Base-by-base conservation (phyloP, 2,329 filamentous ascomycete species). In the Diaporthe vexans region DNA sequence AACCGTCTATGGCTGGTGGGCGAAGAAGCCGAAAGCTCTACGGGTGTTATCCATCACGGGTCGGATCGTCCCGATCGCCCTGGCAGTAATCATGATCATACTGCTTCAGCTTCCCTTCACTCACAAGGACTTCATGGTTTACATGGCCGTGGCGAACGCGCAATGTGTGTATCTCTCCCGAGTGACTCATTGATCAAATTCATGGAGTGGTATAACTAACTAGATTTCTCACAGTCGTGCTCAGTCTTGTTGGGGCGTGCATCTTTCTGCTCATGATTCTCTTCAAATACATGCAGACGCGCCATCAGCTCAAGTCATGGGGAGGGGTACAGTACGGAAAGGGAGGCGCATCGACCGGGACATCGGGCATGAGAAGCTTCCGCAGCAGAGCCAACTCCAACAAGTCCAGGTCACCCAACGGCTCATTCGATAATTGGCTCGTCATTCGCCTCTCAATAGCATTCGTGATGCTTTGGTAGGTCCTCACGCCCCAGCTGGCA, bases 221-320 rank as follows among this genome's bases (percentile, higher is more conserved):
- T 17, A 21, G 9, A 0, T 24, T 33, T 2, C 4, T 26, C n/a
- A 46, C 40, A 75, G 73, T 75, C 48, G 8, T 75, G 10, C 35
- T 67, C 54, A 75, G 73, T 33, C n/a, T 73, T 5, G 21, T 59
- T 9, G 73, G 73, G 24, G 58, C 71, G 13, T 75, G 61, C 13
- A 17, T 76, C n/a, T 69, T 76, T 19, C 69, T 76, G 29, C 58
- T 74, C 21, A 70, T 76, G 72, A 76, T 76, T 4, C 48, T 76
- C 9, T 21, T 58, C 37, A 76, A 74, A 19, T 76, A 76, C 24
- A 24, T 76, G 19, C 74, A 74, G 48, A 76, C 72, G 5, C 59
- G 74, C 5, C 33, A 54, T 37, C 61, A 61, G 21, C 33, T 74
- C 13, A 72, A 72, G 4, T 51, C 61, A 24, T 76, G 74, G 74